Evolutionary conservation across 2,329 filamentous ascomycete species (phyloP), one percentile per base, ranked within the genome.

Genomic region (Chaetomiaceae sp.): DNA sequence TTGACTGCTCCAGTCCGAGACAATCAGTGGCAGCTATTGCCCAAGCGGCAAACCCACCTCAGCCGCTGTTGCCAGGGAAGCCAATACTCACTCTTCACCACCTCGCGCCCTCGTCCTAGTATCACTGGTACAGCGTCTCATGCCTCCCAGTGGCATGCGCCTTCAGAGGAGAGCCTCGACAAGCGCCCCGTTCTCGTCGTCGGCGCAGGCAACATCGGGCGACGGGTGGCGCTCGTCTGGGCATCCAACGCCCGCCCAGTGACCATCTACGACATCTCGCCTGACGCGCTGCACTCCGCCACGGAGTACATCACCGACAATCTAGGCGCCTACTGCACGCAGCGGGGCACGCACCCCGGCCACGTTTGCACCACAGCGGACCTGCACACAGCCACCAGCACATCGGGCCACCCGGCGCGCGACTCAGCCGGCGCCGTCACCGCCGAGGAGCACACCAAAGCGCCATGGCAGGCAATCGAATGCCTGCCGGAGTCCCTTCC

Each of bases 131-230:
- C 40, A 9, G 33, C 40, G 18, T 29, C 40, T 3, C 49, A 26
- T 5, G n/a, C 34, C 5, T 36, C 51, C 26, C 46, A 41, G 26
- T 62, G 60, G 60, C 52, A 30, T 2, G 47, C 59, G 1, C 61
- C 60, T 0, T 32, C 44, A 0, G 57, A 61, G 4, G 36, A 54
- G 27, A 48, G 60, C 41, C 63, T 66, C 49, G 51, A 59, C 3
- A 56, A 56, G 3, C 66, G 68, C 3, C 65, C 68, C 5, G 66
- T 70, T 3, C 58, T 62, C 6, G 55, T 70, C n/a, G 56, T 70
- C 18, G 68, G 68, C 1, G 67, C 64, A 3, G 68, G 68, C 10
- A 65, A 68, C 19, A 58, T 70, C 1, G 68, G 68, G 29, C 60
- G 66, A 10, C 65, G 68, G 6, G 57, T 70, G 3, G 67, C 65